phyloP scores from a whole-genome alignment of 164 flowering plant species.

The Pachysandra terminalis region DNA sequence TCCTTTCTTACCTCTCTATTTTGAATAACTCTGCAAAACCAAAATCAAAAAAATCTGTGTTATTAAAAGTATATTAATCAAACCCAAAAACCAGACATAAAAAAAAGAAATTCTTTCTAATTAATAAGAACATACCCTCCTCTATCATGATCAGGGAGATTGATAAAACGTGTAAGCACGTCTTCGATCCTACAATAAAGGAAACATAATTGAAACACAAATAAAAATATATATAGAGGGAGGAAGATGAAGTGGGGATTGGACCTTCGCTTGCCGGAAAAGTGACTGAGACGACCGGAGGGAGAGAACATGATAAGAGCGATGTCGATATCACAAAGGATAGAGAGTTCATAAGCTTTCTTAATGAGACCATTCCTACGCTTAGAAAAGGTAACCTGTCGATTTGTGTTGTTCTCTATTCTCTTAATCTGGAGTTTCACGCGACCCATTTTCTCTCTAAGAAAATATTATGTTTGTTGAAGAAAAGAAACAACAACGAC shows the following conservation, averaged over 20 bases:
- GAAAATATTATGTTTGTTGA: background rate
- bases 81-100: background rate
- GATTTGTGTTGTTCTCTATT: slow-evolving; percentile 69
- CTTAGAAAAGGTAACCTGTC: slow-evolving; percentile 77
- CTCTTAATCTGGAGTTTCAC: slow-evolving; percentile 68
- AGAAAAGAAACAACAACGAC: too few relatives aligned
- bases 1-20: slow-evolving; percentile 41
- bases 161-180: slow-evolving; percentile 44
- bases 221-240: background rate
- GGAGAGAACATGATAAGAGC: slow-evolving; percentile 79
- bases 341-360: slow-evolving; percentile 70
- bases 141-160: slow-evolving; percentile 50
- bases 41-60: background rate
- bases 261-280: slow-evolving; percentile 52
- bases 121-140: slow-evolving; percentile 38
- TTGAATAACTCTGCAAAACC: slow-evolving; percentile 32
- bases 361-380: slow-evolving; percentile 79
- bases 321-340: slow-evolving; percentile 70
- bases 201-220: background rate
- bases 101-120: background rate
- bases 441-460: slow-evolving; percentile 48
- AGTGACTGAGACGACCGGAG: slow-evolving; percentile 56
- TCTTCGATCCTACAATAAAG: slow-evolving; percentile 44
- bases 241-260: background rate
- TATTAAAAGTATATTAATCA: background rate